Evolutionary conservation across 2,329 filamentous ascomycete genomes (phyloP).

Genomic region (Scedosporium dehoogii): DNA sequence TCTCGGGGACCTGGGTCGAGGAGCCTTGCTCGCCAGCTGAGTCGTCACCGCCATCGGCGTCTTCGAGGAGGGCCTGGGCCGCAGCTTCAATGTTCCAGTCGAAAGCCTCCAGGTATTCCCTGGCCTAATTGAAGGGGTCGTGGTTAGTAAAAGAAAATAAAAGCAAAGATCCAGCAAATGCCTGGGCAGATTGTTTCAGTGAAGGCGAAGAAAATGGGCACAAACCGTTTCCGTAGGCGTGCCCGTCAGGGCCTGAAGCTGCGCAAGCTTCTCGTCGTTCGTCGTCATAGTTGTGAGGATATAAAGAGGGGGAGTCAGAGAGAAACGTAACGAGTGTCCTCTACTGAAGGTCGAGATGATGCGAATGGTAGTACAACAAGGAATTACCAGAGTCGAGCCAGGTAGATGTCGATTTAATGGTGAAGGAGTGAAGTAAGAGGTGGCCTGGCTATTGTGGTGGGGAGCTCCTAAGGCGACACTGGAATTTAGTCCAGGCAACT

Average conservation of each 20-base stretch:
- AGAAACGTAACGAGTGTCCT: not conserved
- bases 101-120: constrained; percentile 53
- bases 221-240: not conserved
- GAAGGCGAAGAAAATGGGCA: not conserved
- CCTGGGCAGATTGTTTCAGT: not conserved
- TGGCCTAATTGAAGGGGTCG: constrained; percentile 39
- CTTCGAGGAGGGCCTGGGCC: constrained; percentile 51
- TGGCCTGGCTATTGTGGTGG: not conserved
- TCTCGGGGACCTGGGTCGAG: constrained; percentile 17
- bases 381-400: not conserved
- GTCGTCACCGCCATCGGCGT: constrained; percentile 39
- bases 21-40: constrained; percentile 16
- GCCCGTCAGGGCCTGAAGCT: constrained; percentile 3
- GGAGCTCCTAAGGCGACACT: not conserved
- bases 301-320: too few relatives aligned
- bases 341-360: not conserved
- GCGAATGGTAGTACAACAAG: not conserved
- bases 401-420: not conserved
- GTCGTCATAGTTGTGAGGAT: not conserved
- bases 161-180: not conserved
- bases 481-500: constrained; percentile 2
- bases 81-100: constrained; percentile 58
- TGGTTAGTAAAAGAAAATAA: not conserved
- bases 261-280: constrained; percentile 4
- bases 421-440: not conserved